A percentile compares a stretch with the other conserved stretches of the same genome.
phyloP scores from a whole-genome alignment of 768 basidiomycete genomes.

The Mycena indigotica region DNA sequence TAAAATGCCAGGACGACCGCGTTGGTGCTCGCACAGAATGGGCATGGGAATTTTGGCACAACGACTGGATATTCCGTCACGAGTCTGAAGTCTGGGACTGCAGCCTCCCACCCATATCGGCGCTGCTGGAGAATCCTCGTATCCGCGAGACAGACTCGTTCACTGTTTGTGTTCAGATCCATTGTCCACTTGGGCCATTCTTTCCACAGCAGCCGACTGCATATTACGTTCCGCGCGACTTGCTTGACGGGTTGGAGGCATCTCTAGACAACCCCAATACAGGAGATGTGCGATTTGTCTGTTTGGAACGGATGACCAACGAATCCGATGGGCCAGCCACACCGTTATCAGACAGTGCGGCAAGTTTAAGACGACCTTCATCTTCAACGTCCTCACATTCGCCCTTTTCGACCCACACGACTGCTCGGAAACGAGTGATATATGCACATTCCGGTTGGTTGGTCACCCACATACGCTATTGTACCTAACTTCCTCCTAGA shows the following conservation, averaged over 20 bases:
- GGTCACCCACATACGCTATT: not conserved
- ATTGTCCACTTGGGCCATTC: conserved; percentile 58
- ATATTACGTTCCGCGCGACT: conserved; percentile 64
- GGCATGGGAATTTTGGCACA: conserved; percentile 75
- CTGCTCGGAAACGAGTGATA: conserved; percentile 70
- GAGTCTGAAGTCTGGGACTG: conserved; percentile 79
- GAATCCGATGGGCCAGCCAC: conserved; percentile 29
- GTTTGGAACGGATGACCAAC: conserved; percentile 54
- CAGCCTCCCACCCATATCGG: conserved; percentile 61
- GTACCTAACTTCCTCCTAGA: conserved; percentile 26
- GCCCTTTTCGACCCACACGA: conserved; percentile 44
- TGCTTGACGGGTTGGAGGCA: conserved; percentile 69
- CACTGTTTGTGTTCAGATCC: conserved; percentile 74
- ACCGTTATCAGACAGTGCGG: conserved; percentile 31
- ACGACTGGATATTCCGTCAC: conserved; percentile 68
- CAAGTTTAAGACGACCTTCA: conserved; percentile 38
- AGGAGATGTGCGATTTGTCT: conserved; percentile 77
- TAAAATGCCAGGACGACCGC: conserved; percentile 65
- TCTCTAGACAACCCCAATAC: conserved; percentile 76
- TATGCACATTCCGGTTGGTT: conserved; percentile 66
- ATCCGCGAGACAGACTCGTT: conserved; percentile 68
- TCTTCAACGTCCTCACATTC: conserved; percentile 47
- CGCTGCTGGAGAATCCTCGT: conserved; percentile 58
- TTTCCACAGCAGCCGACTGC: conserved; percentile 68
- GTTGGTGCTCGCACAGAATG: conserved; percentile 66